A percentile compares a stretch with the other conserved stretches of the same genome.
phyloP scores from a whole-genome alignment of 768 basidiomycete genomes.

The Lactarius evosmus region DNA sequence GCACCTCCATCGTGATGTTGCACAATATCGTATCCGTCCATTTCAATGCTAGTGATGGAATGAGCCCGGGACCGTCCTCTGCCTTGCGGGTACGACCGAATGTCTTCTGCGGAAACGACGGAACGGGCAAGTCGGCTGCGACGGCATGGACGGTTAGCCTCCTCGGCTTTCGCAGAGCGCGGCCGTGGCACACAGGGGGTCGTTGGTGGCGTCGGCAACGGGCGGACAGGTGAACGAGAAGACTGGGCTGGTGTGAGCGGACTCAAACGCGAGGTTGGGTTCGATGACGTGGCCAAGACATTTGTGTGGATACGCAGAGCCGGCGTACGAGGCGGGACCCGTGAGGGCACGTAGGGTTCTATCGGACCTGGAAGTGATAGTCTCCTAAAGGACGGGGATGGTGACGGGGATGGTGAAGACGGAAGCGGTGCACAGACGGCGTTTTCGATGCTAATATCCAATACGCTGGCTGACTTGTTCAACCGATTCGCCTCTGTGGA shows the following conservation, averaged over 20 bases:
- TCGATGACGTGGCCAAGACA: not conserved
- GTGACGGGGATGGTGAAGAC: not conserved
- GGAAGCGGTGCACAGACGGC: constrained; percentile 3
- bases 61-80: constrained; percentile 1
- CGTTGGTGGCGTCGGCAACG: constrained; percentile 13
- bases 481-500: not conserved
- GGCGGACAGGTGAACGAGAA: constrained; percentile 11
- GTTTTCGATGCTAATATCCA: constrained; percentile 21
- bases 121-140: not conserved
- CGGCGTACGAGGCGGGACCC: not conserved
- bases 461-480: constrained; percentile 6
- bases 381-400: not conserved
- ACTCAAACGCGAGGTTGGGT: not conserved
- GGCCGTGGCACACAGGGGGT: not conserved
- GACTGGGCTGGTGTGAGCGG: not conserved
- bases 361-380: constrained; percentile 7
- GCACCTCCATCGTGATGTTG: constrained; percentile 22
- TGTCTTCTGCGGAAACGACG: constrained; percentile 14
- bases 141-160: constrained; percentile 2
- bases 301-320: constrained; percentile 9
- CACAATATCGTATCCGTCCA: not conserved
- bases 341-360: constrained; percentile 10
- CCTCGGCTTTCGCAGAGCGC: constrained; percentile 13
- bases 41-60: constrained; percentile 5
- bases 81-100: not conserved